Base-by-base conservation (phyloP, 805 yeast species). In the Vanderwaltozyma verrucispora region DNA sequence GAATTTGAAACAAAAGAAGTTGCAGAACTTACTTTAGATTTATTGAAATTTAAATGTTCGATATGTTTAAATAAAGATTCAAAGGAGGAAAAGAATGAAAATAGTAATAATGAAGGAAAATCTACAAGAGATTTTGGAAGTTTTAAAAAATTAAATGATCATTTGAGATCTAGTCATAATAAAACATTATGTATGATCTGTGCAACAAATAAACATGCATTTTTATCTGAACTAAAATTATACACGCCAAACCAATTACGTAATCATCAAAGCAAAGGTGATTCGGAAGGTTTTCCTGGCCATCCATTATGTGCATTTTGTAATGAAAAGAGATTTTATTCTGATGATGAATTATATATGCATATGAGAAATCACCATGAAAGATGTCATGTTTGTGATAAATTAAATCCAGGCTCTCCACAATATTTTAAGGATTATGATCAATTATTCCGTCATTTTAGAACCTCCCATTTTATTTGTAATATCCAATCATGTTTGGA, bases 251-350 rank as follows among this genome's bases (percentile, higher is more conserved):
- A 73, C 38, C 79, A 75, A 47, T 65, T 89, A 31, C 75, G 74
- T 42, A 68, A 61, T 31, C 99, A 92, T 60, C 79, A 80, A 53
- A 59, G 68, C 3, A 67, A 64, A 28, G 96, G 96, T 35, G 95
- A 88, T 50, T 69, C 35, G 15, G 37, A 44, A 11, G 95, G 95
- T 1, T 88, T 88, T 58, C 67, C 60, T 10, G 97, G 97, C 0
- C 97, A 88, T 56, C 96, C 97, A 0, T 64, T 68, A 44, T 92
- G 99, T 67, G 73, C 73, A 45, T 82, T 84, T 56, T 92, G 98
- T 59, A 60, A 69, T 3, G 75, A 76, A 2, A 71, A 66, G 46
- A 62, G 94, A 40, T 88, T 84, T 56, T 92, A 92, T 55, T 84
- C 95, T 0, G 84, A 77, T 28, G 96, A 89, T 55, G 97, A 88